phyloP scores from a whole-genome alignment of 805 yeast species.

The Saccharomyces cerevisiae region DNA sequence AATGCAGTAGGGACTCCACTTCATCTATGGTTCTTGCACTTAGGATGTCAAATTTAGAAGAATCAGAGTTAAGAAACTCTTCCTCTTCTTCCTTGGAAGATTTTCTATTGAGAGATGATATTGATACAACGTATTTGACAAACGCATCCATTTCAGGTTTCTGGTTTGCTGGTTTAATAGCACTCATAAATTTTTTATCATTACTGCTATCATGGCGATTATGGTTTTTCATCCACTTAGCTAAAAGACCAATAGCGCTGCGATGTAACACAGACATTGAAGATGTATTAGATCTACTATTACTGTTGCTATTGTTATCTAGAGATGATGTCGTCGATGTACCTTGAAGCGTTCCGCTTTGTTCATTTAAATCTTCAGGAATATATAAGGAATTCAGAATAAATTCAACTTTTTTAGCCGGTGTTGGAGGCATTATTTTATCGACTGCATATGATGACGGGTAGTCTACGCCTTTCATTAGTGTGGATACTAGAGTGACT shows the following conservation, averaged over 20 bases:
- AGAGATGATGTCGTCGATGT: not conserved
- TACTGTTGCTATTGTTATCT: not conserved
- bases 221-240: conserved; percentile 28
- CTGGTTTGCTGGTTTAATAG: not conserved
- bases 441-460: conserved; percentile 39
- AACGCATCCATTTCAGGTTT: conserved; percentile 31
- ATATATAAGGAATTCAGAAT: conserved; percentile 27
- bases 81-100: conserved; percentile 7
- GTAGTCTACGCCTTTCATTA: conserved; percentile 31
- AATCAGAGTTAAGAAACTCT: conserved; percentile 6
- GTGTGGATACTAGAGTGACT: conserved; percentile 16
- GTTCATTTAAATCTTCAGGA: conserved; percentile 11
- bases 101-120: conserved; percentile 24
- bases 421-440: conserved; percentile 56
- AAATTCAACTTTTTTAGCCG: conserved; percentile 52
- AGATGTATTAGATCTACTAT: not conserved
- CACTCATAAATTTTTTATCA: conserved; percentile 9
- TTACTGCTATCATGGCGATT: conserved; percentile 15
- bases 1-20: conserved; percentile 45
- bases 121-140: conserved; percentile 31
- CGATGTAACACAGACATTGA: conserved; percentile 2
- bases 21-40: conserved; percentile 69
- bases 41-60: conserved; percentile 49
- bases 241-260: conserved; percentile 21
- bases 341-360: not conserved